A percentile compares a stretch with the other conserved stretches of the same genome.
phyloP scores from a whole-genome alignment of 345 rosid genomes.

The Carallia pectinifolia region DNA sequence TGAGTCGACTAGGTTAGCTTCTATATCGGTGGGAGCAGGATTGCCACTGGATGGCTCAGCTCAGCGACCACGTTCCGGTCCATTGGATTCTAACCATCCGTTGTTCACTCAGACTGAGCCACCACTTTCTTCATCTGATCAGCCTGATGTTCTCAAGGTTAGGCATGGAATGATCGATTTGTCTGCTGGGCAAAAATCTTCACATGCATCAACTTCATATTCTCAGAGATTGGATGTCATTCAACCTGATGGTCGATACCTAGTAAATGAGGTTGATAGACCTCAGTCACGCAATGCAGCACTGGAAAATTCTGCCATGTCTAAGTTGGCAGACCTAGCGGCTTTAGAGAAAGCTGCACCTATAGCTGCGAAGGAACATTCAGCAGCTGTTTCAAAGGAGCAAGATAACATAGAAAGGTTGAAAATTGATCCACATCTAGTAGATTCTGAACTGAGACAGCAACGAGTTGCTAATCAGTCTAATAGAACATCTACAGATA shows the following conservation, averaged over 20 bases:
- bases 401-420: slow-evolving; percentile 42
- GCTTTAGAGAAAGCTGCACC: slow-evolving; percentile 38
- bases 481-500: slow-evolving; percentile 65
- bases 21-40: slow-evolving; percentile 63
- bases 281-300: slow-evolving; percentile 58
- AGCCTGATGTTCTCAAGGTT: slow-evolving; percentile 52
- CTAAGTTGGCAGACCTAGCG: slow-evolving; percentile 40
- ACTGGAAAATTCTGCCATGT: slow-evolving; percentile 40
- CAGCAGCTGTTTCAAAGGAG: slow-evolving; percentile 33
- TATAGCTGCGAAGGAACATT: slow-evolving; percentile 28
- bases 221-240: slow-evolving; percentile 66
- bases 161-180: slow-evolving; percentile 59
- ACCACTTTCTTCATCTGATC: slow-evolving; percentile 49
- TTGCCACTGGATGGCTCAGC: slow-evolving; percentile 53
- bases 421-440: slow-evolving; percentile 42
- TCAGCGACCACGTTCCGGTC: slow-evolving; percentile 76
- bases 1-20: slow-evolving; percentile 85
- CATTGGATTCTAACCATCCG: slow-evolving; percentile 62
- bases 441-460: slow-evolving; percentile 57
- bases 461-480: slow-evolving; percentile 46
- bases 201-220: slow-evolving; percentile 68
- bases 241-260: slow-evolving; percentile 49
- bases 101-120: slow-evolving; percentile 57
- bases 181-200: slow-evolving; percentile 54
- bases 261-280: slow-evolving; percentile 51